A percentile compares a stretch with the other conserved stretches of the same genome.
These are phyloP conservation scores for Citrus unshiu DNA, from an alignment of 345 rosid species.

Conservation along the genomic window DNA sequence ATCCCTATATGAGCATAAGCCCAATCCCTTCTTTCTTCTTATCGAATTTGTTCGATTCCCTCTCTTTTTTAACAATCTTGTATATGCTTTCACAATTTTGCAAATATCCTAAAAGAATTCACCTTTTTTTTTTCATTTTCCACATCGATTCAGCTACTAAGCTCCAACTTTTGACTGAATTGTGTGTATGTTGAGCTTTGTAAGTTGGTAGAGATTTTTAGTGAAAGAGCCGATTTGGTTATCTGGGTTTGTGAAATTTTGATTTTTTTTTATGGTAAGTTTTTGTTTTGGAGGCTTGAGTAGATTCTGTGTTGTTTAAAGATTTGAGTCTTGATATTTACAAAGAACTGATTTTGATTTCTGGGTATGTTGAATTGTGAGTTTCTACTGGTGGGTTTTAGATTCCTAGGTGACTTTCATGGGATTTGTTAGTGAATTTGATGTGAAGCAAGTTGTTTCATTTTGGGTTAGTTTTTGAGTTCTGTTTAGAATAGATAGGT, in stretches of 20 bases:
- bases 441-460: neutral
- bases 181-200: too few relatives aligned
- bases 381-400: conserved; percentile 1
- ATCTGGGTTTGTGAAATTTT: conserved; percentile 7
- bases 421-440: conserved; percentile 4
- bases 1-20: conserved; percentile 1
- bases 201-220: neutral
- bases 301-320: neutral
- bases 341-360: neutral
- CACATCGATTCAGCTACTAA: neutral
- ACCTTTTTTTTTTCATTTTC: neutral
- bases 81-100: neutral
- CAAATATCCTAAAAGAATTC: neutral
- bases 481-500: neutral
- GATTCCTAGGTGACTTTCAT: conserved; percentile 7
- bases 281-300: neutral
- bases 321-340: neutral
- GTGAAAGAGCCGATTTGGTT: conserved; percentile 1
- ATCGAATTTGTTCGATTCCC: conserved; percentile 3
- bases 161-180: neutral
- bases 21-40: neutral
- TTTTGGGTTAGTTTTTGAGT: conserved; percentile 15
- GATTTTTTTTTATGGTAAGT: neutral
- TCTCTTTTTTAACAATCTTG: neutral
- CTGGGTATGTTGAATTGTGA: neutral